Percentiles rank a stretch among this genome's conserved stretches.
Evolutionary conservation across 257 asterid species (phyloP).

Genomic region (Gynochthodes officinalis): DNA sequence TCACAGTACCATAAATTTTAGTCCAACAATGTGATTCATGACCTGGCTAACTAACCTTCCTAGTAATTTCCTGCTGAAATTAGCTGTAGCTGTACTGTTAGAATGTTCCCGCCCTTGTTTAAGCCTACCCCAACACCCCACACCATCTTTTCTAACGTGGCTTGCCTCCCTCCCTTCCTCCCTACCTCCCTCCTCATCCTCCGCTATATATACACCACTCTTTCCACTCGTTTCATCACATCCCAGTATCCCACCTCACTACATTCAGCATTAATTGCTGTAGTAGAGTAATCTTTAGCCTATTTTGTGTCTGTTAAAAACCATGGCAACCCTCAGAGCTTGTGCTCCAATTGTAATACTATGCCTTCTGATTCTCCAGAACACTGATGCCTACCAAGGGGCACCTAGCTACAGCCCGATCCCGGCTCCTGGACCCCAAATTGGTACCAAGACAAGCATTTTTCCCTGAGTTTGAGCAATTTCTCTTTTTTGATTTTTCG

Average conservation of each 20-base stretch:
- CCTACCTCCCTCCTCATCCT: too few relatives aligned
- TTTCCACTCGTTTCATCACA: not conserved
- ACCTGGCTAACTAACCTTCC: not conserved
- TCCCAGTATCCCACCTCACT: not conserved
- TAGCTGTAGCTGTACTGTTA: not conserved
- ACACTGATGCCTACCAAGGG: slow-evolving; percentile 24
- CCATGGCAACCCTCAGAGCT: slow-evolving; percentile 20
- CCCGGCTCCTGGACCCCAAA: not conserved
- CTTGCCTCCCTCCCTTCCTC: too few relatives aligned
- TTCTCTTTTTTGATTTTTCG: too few relatives aligned
- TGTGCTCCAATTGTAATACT: slow-evolving; percentile 9
- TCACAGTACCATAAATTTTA: not conserved
- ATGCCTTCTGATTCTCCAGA: slow-evolving; percentile 19
- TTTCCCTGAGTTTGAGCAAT: too few relatives aligned
- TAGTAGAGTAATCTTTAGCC: too few relatives aligned
- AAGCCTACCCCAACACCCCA: slow-evolving; percentile 1
- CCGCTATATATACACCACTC: slow-evolving; percentile 1
- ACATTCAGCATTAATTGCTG: too few relatives aligned
- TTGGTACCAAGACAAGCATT: not conserved
- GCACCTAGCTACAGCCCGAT: not conserved
- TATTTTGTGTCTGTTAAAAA: not conserved
- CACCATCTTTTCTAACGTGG: too few relatives aligned
- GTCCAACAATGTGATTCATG: not conserved
- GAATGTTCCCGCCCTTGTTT: slow-evolving; percentile 1
- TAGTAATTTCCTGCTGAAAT: slow-evolving; percentile 1